Base-by-base conservation (phyloP, 371 early-diverging fungal genomes). In the Mortierella sp. region DNA sequence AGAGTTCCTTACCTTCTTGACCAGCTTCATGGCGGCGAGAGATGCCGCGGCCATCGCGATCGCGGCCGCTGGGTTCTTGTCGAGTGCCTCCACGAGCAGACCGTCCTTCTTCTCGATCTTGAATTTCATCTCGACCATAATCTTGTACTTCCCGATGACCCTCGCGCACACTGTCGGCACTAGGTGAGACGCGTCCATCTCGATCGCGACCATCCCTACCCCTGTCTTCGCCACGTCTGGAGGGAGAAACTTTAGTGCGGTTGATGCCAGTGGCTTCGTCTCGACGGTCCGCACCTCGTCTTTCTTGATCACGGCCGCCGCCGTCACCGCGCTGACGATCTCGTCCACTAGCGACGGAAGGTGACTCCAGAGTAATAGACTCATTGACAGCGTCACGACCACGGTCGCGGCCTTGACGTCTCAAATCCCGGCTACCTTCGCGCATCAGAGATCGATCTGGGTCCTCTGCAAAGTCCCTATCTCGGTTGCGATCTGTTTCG, bases 11-110 rank as follows among this genome's bases (percentile, higher is more conserved):
- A 81, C 81, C 77, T 52, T 81, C 81, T 74, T 74, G 70, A 28
- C 24, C 44, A 16, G 47, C 28, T 14, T 77, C 81, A 52, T 81
- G 81, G 16, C 81, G 81, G 48, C 81, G 81, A 31, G 80, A 76
- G 6, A 77, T 77, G 7, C 77, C 70, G 48, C 77, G 73, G 1
- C 71, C 45, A 38, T 81, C 81, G 19, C 81, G 77, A 74, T 74
- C 77, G 21, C 74, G 73, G 1, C 54, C 48, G 24, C 55, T 28
- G 8, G 48, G 54, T 31, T 80, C 80, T 13, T 70, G 72, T 55
- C 80, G 50, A 8, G 76, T 48, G 24, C 70, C 52, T 42, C 54
- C 45, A 16, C 79, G 76, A 34, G 52, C 6, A 44, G 60, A 65
- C 3, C 80, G 80, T 6, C 65, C 72, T 4, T 75, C 76, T 6